Evolutionary conservation across 2,329 filamentous ascomycete species (phyloP), one percentile per base, ranked within the genome.

Genomic region (Botrytis fragariae): DNA sequence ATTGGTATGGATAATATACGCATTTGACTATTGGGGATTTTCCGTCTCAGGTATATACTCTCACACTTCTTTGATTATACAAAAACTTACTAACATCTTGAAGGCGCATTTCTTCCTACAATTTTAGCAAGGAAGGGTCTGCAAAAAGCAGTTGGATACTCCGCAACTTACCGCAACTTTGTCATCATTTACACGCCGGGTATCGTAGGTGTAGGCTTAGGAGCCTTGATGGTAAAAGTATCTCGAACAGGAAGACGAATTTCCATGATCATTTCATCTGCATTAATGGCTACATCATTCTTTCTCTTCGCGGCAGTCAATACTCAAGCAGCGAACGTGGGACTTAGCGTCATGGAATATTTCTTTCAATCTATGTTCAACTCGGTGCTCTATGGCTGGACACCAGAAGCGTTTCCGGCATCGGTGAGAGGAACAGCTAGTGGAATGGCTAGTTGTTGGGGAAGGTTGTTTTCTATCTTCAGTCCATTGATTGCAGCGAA

Each of bases 401-500:
- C 77, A 18, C 76, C 77, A 1, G 76, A 78, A 72, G 73, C 73
- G 7, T 78, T 78, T 74, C 85, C 86, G 0, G 85, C 86, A 4
- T 83, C 84, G 0, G 84, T 88, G 25, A 79, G 86, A 51, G 86
- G 86, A 6, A 88, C 85, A 0, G 82, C 88, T 0, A 87, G 85
- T 76, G 88, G 88, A 0, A 74, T 89, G 20, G 87, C 87, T 2
- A 87, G 86, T 74, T 90, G 89, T 77, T 89, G 87, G 86, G 88
- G 88, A 1, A 80, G 88, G 2, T 71, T 90, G 37, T 88, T 88
- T 75, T 86, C 86, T 16, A 89, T 90, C 62, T 84, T 90, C 25
- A 87, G 86, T 54, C 88, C 88, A 0, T 77, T 89, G 54, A 87
- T 88, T 71, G 87, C 86, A 7, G 85, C 87, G 75, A 81, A 85